phyloP scores from a whole-genome alignment of 2,329 filamentous ascomycete species.

The Aureobasidium subglaciale region DNA sequence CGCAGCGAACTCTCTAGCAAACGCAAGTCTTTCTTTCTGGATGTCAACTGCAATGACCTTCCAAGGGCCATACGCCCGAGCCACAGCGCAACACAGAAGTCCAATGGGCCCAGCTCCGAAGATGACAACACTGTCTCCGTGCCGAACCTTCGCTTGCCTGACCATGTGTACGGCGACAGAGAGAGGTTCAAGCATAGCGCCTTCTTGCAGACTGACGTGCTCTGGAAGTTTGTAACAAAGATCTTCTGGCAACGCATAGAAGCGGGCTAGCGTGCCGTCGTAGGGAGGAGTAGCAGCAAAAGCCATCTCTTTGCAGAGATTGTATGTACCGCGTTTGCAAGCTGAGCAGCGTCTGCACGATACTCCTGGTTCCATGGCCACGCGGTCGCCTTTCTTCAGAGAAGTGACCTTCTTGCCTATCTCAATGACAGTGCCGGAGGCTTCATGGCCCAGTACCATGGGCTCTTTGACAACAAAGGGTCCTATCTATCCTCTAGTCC shows the following conservation, averaged over 20 bases:
- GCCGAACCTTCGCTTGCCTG: not conserved
- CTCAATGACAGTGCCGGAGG: constrained; percentile 52
- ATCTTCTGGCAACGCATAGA: constrained; percentile 5
- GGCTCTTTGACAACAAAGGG: constrained; percentile 54
- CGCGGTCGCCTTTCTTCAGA: constrained; percentile 53
- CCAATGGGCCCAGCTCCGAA: constrained; percentile 24
- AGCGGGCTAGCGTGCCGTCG: not conserved
- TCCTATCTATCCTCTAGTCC: constrained; percentile 58
- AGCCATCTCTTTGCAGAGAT: constrained; percentile 76
- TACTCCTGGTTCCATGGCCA: constrained; percentile 61
- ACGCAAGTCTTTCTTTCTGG: constrained; percentile 16
- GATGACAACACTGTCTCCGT: constrained; percentile 19
- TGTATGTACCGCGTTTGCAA: constrained; percentile 79
- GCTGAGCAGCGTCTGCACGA: constrained; percentile 50
- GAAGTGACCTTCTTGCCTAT: constrained; percentile 50
- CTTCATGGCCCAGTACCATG: constrained; percentile 59
- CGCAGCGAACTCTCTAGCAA: not conserved
- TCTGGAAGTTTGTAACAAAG: constrained; percentile 62
- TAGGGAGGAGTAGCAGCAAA: constrained; percentile 86
- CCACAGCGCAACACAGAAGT: constrained; percentile 23
- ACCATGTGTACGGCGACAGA: not conserved
- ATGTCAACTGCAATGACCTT: constrained; percentile 23
- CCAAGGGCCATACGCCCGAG: constrained; percentile 21
- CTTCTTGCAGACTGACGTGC: constrained; percentile 35
- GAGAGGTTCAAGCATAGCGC: constrained; percentile 43